Evolutionary conservation across 768 basidiomycete species (phyloP), one percentile per base, ranked within the genome.

Genomic region (Ramaria rubella): DNA sequence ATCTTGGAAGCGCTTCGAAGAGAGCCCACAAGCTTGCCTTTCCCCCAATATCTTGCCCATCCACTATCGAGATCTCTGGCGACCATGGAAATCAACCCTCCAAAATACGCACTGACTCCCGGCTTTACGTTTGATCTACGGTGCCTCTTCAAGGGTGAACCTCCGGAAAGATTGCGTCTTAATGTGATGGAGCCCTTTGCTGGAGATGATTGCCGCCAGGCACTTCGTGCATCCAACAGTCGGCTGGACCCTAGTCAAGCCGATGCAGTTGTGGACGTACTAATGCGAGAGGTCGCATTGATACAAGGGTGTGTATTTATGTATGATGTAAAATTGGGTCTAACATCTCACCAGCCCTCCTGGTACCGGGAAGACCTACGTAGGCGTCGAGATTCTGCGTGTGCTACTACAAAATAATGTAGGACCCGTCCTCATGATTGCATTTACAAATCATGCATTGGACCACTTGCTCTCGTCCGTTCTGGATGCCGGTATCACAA

Each of bases 401-500:
- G 79, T 87, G 5, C 70, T 90, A n/a, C 65, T 85, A 4, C 66
- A 70, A 1, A 82, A 79, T 62, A 59, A 73, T 11, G 67, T 83
- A 50, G 68, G 72, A 1, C 85, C 80, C 0, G 81, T 87, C 50
- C 65, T 77, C 2, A 69, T 83, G 62, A 76, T 82, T 26, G 78
- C 87, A 0, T 88, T 83, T 68, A 90, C 88, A 0, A 90, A 90
- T 60, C 89, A 90, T 43, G 88, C 88, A 0, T 73, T 90, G 2
- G 87, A 90, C 57, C 85, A 89, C 60, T 77, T 90, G 70, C 70
- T 90, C 1, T 71, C 70, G 4, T 80, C 81, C 0, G 78, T 89
- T 3, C 73, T 90, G 1, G 85, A 90, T 60, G 79, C 78, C 0
- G 65, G 68, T 0, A 87, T 90, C 60, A 88, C 87, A 0, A 67